A percentile compares a stretch with the other conserved stretches of the same genome.
Evolutionary conservation across 2,329 filamentous ascomycete species (phyloP).

Genomic region (Aspergillus transmontanensis): DNA sequence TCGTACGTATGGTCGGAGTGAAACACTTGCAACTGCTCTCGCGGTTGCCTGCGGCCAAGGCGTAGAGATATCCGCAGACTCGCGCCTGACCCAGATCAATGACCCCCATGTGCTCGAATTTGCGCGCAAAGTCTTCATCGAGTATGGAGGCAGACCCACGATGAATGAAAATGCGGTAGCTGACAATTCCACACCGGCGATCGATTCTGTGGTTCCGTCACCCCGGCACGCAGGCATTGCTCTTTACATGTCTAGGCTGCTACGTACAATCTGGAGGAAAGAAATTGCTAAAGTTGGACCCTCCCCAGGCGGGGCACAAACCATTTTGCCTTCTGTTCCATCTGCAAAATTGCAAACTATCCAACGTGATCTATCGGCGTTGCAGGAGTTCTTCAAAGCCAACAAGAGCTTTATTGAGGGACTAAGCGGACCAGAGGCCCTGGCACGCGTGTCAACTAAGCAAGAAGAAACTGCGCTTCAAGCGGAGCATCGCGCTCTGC

Average conservation of each 20-base stretch:
- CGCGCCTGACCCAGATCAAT: conserved; percentile 68
- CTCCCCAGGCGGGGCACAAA: conserved; percentile 61
- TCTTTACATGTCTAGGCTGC: conserved; percentile 82
- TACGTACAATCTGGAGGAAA: conserved; percentile 85
- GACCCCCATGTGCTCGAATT: conserved; percentile 85
- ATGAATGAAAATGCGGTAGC: conserved; percentile 74
- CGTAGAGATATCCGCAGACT: conserved; percentile 72
- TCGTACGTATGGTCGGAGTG: conserved; percentile 79
- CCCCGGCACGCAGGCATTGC: conserved; percentile 86
- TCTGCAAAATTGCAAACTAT: conserved; percentile 71
- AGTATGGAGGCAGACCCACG: conserved; percentile 84
- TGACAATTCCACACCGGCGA: conserved; percentile 63
- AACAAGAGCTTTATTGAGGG: conserved; percentile 94
- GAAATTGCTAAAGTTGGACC: conserved; percentile 65
- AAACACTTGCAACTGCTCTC: conserved; percentile 86
- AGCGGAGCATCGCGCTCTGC: conserved; percentile 89
- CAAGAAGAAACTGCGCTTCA: conserved; percentile 92
- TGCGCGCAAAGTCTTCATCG: conserved; percentile 85
- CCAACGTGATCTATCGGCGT: conserved; percentile 76
- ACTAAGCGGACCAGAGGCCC: conserved; percentile 82
- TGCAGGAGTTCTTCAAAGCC: conserved; percentile 80
- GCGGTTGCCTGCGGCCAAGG: conserved; percentile 95
- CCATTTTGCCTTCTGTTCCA: conserved; percentile 68
- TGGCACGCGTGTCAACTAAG: conserved; percentile 75
- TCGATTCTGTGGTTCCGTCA: conserved; percentile 84